Percentiles rank a stretch among this genome's conserved stretches.
Conservation (phyloP, 257 asterid genomes). For the Lavandula angustifolia region DNA sequence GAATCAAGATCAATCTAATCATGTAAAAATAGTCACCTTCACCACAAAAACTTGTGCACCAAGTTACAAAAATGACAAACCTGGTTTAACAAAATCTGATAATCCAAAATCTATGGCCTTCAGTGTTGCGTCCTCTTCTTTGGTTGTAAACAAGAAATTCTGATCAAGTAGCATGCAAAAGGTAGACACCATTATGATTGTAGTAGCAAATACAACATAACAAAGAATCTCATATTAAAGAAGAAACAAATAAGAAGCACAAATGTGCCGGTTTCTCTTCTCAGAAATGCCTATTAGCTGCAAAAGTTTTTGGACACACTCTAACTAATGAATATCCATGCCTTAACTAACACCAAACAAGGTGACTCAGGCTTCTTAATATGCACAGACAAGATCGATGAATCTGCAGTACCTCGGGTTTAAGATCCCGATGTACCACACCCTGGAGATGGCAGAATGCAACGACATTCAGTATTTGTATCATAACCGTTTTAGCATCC, state of each 20-base stretch:
- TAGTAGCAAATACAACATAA: constrained; percentile 1
- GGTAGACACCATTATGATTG: constrained; percentile 31
- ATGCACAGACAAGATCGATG: constrained; percentile 1
- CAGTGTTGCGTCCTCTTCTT: constrained; percentile 73
- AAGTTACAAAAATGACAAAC: constrained; percentile 44
- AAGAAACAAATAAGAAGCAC: not conserved
- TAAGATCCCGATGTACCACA: constrained; percentile 94
- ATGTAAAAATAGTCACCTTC: constrained; percentile 12
- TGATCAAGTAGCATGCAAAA: constrained; percentile 45
- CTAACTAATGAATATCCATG: too few relatives aligned
- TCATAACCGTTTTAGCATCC: constrained; percentile 80
- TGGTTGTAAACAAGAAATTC: constrained; percentile 84
- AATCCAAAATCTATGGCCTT: constrained; percentile 96
- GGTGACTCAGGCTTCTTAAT: not conserved
- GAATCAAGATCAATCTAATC: not conserved
- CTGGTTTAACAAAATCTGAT: constrained; percentile 94
- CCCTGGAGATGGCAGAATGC: constrained; percentile 94
- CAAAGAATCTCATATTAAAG: not conserved
- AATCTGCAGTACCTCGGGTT: constrained; percentile 60
- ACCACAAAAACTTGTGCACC: too few relatives aligned
- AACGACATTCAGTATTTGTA: constrained; percentile 73
- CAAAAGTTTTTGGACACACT: too few relatives aligned
- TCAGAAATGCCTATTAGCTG: not conserved
- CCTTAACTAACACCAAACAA: too few relatives aligned
- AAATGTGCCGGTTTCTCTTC: not conserved